These are phyloP conservation scores for Calonectria ilicicola DNA, from an alignment of 2,329 filamentous ascomycete species.

Conservation along the genomic window DNA sequence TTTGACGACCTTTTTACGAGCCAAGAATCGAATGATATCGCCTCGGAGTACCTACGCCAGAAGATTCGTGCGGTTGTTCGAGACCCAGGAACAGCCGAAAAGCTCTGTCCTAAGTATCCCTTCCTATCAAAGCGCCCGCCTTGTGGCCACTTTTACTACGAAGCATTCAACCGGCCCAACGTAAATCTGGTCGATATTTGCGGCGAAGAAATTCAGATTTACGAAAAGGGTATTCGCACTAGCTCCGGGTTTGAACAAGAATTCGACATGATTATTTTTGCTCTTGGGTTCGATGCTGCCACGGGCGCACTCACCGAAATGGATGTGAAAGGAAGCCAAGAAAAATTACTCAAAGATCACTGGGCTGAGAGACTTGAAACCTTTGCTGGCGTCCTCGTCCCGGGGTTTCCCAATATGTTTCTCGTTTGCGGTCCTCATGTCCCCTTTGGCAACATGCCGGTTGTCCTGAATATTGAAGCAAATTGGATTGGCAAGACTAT, in stretches of 20 bases:
- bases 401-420: constrained; percentile 29
- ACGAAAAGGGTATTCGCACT: constrained; percentile 20
- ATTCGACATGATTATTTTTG: constrained; percentile 31
- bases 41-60: constrained; percentile 23
- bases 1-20: constrained; percentile 24
- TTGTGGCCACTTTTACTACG: constrained; percentile 28
- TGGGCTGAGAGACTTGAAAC: constrained; percentile 20
- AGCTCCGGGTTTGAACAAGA: constrained; percentile 14
- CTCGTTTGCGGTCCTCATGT: constrained; percentile 23
- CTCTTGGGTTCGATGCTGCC: constrained; percentile 27
- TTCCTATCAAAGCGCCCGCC: constrained; percentile 26
- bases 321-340: constrained; percentile 12
- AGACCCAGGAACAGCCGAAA: constrained; percentile 17
- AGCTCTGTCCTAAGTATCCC: constrained; percentile 20
- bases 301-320: constrained; percentile 23
- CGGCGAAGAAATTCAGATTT: neutral
- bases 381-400: constrained; percentile 18
- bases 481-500: constrained; percentile 24
- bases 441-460: constrained; percentile 25
- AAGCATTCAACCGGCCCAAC: constrained; percentile 28
- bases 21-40: constrained; percentile 20
- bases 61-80: constrained; percentile 28
- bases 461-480: constrained; percentile 15
- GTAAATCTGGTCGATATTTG: constrained; percentile 27
- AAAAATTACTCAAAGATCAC: constrained; percentile 2